Evolutionary conservation across 2,329 filamentous ascomycete genomes (phyloP), one percentile per base, ranked within the genome.

Genomic region (Daldinia sp.): DNA sequence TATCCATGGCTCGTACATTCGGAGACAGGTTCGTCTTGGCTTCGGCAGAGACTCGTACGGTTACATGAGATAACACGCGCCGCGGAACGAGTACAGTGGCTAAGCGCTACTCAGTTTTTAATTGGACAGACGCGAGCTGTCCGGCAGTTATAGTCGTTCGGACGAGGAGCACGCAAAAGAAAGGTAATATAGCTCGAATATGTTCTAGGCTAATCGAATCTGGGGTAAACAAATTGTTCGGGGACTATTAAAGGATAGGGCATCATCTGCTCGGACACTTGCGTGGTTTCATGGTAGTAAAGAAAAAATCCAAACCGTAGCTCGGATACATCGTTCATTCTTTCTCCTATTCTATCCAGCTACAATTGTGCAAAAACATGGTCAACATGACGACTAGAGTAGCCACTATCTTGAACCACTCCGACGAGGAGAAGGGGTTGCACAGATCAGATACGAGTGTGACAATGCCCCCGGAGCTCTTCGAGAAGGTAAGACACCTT

Each of bases 381-480:
- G n/a, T 60, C 35, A 67, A 61, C 21, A 72, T 72, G 71, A 64
- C 68, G 13, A 65, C 65, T 45, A 58, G 51, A 29, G 39, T 58
- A 15, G 49, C 43, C 39, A 53, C 43, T 17, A 4, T 48, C 25
- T 30, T 43, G 11, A 61, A 51, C 35, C 45, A 62, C 13, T 61
- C 66, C 27, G 76, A 77, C 55, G 71, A 75, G 51, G 76, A 78
- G 48, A 78, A 76, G 58, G 76, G 74, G 19, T 67, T 78, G 29
- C 68, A 74, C 43, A 65, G 73, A 27, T 73, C 75, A 0, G 70
- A 72, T 0, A 77, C 76, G 2, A 70, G 69, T 6, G 75, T 78
- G 23, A 77, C 76, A 9, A 77, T 78, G 74, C 75, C 76, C 1
- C 75, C 75, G 10, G 76, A 78, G 69, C 73, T 78, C 4, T 78